Percentiles rank a stretch among this genome's conserved stretches.
phyloP scores from a whole-genome alignment of 352 stramenopile genomes.

The Phytophthora sansomeana region DNA sequence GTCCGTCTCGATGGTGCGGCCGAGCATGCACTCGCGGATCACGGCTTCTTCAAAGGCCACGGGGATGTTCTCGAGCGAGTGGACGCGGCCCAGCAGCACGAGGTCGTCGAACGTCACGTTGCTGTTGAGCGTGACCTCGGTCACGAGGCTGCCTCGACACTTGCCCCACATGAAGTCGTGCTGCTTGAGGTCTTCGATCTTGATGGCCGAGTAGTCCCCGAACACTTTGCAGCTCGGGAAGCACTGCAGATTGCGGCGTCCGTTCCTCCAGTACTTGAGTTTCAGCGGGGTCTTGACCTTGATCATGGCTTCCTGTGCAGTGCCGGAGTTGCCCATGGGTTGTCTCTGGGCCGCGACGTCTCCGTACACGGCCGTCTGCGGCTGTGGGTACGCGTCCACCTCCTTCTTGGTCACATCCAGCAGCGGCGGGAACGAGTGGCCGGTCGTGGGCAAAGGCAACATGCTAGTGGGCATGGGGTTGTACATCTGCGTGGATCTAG shows the following conservation, averaged over 20 bases:
- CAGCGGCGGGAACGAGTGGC: constrained; percentile 68
- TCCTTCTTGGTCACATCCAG: constrained; percentile 61
- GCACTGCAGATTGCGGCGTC: constrained; percentile 90
- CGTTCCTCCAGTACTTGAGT: constrained; percentile 92
- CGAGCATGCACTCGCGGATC: constrained; percentile 86
- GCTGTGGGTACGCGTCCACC: constrained; percentile 37
- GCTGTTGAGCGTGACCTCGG: constrained; percentile 86
- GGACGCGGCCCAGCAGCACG: constrained; percentile 78
- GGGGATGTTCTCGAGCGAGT: constrained; percentile 87
- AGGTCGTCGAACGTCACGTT: constrained; percentile 86
- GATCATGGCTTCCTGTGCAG: constrained; percentile 84
- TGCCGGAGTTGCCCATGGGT: constrained; percentile 33
- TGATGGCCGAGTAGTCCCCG: constrained; percentile 90
- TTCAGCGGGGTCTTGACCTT: constrained; percentile 89
- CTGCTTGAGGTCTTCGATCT: constrained; percentile 90
- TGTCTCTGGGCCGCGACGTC: constrained; percentile 5
- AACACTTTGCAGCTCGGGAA: constrained; percentile 92
- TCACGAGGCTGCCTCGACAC: constrained; percentile 83
- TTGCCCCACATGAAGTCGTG: constrained; percentile 93
- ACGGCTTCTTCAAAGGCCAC: constrained; percentile 88
- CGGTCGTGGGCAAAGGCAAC: constrained; percentile 29
- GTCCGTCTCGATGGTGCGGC: constrained; percentile 75
- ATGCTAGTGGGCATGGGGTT: constrained; percentile 39
- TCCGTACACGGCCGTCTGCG: constrained; percentile 26
- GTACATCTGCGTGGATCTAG: constrained; percentile 39